Percentiles rank a stretch among this genome's conserved stretches.
These are phyloP conservation scores for Anthracocystis setariae DNA, from an alignment of 1,284 basidiomycete genomes.

Conservation along the genomic window DNA sequence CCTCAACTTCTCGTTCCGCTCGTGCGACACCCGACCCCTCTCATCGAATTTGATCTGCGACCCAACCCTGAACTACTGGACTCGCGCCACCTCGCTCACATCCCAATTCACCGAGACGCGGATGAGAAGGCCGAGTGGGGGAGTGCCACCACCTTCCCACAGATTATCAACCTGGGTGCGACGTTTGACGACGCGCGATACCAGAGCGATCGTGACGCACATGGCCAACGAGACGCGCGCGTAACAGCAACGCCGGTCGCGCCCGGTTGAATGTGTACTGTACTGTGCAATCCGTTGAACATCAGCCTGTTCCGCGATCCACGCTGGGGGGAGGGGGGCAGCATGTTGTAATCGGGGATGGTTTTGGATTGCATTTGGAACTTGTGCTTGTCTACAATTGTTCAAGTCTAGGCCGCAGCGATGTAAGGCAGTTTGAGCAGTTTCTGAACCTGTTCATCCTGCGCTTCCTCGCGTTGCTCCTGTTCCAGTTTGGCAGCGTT, in stretches of 20 bases:
- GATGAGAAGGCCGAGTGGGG: constrained; percentile 6
- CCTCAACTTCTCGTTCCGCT: constrained; percentile 28
- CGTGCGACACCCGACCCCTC: constrained; percentile 13
- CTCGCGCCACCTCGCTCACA: constrained; percentile 22
- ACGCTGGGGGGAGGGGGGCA: constrained; percentile 24
- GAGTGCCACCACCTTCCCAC: constrained; percentile 25
- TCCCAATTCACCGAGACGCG: constrained; percentile 8
- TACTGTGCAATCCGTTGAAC: constrained; percentile 26
- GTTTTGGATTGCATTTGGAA: constrained; percentile 27
- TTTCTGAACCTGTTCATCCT: constrained; percentile 19
- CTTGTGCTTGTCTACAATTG: constrained; percentile 3
- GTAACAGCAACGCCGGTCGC: constrained; percentile 26
- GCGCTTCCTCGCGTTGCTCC: constrained; percentile 10
- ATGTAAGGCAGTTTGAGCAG: constrained; percentile 10
- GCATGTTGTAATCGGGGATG: constrained; percentile 27
- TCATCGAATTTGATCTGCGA: constrained; percentile 23
- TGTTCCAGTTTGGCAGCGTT: constrained; percentile 10
- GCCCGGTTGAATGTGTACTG: constrained; percentile 26
- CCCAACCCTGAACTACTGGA: constrained; percentile 16
- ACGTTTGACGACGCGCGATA: constrained; percentile 34
- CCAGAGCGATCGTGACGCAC: constrained; percentile 5
- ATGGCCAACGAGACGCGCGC: constrained; percentile 31
- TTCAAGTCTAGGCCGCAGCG: constrained; percentile 6
- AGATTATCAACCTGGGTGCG: constrained; percentile 33
- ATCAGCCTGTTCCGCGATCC: constrained; percentile 35